A percentile compares a stretch with the other conserved stretches of the same genome.
phyloP scores from a whole-genome alignment of 345 rosid genomes.

The Nasturtium officinale region DNA sequence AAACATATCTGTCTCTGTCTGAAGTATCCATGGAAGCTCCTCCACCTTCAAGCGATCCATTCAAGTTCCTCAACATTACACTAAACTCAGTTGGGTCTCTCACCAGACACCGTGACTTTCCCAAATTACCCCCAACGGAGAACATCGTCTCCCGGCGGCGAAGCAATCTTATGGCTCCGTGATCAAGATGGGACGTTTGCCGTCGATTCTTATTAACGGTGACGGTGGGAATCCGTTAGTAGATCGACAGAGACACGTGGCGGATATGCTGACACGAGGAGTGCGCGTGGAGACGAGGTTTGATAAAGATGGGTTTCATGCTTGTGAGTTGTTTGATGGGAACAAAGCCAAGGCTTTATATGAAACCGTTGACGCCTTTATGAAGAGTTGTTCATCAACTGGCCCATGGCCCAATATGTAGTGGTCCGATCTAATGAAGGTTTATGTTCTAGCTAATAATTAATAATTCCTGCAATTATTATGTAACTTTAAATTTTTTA shows the following conservation, averaged over 20 bases:
- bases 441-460: constrained; percentile 7
- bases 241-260: constrained; percentile 69
- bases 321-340: constrained; percentile 62
- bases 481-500: not conserved
- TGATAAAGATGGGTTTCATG: constrained; percentile 65
- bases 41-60: constrained; percentile 53
- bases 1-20: not conserved
- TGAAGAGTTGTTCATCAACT: constrained; percentile 33
- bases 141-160: constrained; percentile 90
- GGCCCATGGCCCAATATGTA: constrained; percentile 24
- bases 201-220: constrained; percentile 52
- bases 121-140: constrained; percentile 52
- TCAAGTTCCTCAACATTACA: constrained; percentile 54
- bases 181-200: constrained; percentile 63
- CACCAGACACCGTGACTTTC: constrained; percentile 50
- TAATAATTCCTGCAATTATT: not conserved
- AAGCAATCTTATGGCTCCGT: constrained; percentile 68
- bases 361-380: constrained; percentile 45
- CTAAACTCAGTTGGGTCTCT: constrained; percentile 72
- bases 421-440: not conserved
- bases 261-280: constrained; percentile 54
- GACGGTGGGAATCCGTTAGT: constrained; percentile 76
- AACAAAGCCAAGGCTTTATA: constrained; percentile 48
- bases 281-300: constrained; percentile 59
- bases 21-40: constrained; percentile 42